Evolutionary conservation across 306 rosid genomes (phyloP).

Genomic region (Inga laurina): DNA sequence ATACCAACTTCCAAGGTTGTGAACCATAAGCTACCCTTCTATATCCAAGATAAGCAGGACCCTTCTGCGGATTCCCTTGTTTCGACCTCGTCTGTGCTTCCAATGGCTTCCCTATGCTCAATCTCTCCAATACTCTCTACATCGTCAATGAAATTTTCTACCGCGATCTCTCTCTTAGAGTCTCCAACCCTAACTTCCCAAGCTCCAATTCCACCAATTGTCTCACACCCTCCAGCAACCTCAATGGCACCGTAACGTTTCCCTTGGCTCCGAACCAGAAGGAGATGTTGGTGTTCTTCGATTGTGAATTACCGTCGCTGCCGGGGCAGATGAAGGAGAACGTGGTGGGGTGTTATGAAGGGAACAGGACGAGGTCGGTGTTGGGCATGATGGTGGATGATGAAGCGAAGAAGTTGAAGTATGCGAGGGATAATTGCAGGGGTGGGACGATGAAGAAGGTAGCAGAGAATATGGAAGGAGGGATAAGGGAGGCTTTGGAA

Average conservation of each 20-base stretch:
- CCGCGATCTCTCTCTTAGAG: conserved; percentile 5
- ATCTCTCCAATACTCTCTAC: conserved; percentile 2
- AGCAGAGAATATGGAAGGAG: neutral
- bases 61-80: too few species aligned
- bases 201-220: neutral
- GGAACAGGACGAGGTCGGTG: too few species aligned
- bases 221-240: neutral
- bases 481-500: conserved; percentile 22
- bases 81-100: too few species aligned
- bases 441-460: neutral
- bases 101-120: conserved; percentile 36
- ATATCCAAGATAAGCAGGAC: too few species aligned
- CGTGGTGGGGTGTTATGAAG: too few species aligned
- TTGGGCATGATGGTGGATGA: too few species aligned
- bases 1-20: too few species aligned
- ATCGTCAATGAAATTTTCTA: conserved; percentile 37
- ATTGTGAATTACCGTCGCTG: too few species aligned
- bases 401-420: too few species aligned
- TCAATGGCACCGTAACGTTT: conserved; percentile 4
- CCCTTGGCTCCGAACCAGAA: neutral
- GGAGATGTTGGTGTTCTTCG: neutral
- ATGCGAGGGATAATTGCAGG: conserved; percentile 18
- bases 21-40: too few species aligned
- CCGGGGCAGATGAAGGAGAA: too few species aligned
- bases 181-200: conserved; percentile 36